phyloP scores from a whole-genome alignment of 2,329 filamentous ascomycete genomes.

The Fusarium pilosicola region DNA sequence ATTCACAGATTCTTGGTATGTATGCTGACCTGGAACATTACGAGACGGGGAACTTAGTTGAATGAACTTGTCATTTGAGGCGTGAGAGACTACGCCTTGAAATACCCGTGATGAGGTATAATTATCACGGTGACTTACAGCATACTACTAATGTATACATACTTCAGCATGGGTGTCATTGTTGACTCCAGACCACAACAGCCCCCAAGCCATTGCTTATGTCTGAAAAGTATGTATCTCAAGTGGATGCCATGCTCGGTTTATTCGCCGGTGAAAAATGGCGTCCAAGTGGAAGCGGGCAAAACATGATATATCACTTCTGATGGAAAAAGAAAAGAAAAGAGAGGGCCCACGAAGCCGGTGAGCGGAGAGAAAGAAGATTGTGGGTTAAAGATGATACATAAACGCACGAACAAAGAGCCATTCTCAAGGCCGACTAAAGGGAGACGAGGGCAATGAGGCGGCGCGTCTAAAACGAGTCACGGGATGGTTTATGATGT shows the following conservation, averaged over 20 bases:
- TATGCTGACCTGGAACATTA: background rate
- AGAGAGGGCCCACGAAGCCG: slow-evolving; percentile 10
- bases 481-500: slow-evolving; percentile 29
- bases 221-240: slow-evolving; percentile 5
- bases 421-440: background rate
- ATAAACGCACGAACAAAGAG: background rate
- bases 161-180: background rate
- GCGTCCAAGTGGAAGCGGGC: background rate
- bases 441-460: slow-evolving; percentile 1
- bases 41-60: background rate
- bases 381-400: background rate
- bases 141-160: background rate
- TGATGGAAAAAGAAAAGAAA: slow-evolving; percentile 6
- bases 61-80: background rate
- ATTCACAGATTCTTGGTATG: background rate
- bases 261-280: slow-evolving; percentile 18
- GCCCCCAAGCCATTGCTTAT: background rate
- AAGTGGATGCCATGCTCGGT: slow-evolving; percentile 3
- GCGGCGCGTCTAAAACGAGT: slow-evolving; percentile 20
- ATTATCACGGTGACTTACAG: background rate
- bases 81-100: background rate
- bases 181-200: background rate
- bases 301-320: slow-evolving; percentile 32
- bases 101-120: background rate
- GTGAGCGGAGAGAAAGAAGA: slow-evolving; percentile 6